Conservation (phyloP, 2,329 filamentous ascomycete species). For the Phoma sp. region DNA sequence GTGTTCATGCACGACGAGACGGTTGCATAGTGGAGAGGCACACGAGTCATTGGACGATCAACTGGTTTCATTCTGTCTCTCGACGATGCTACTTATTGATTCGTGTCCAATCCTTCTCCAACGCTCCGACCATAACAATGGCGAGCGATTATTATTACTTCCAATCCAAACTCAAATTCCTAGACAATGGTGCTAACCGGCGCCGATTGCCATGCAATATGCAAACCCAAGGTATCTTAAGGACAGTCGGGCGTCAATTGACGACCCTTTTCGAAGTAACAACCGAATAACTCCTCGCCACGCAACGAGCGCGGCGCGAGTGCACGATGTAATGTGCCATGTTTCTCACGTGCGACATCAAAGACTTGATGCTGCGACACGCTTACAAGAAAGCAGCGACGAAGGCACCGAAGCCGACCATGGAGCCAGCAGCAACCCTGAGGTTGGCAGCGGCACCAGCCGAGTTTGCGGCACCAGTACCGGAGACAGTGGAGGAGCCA, state of each 20-base stretch:
- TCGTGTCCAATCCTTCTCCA: constrained; percentile 7
- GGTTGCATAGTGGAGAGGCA: constrained; percentile 9
- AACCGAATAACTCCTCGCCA: constrained; percentile 4
- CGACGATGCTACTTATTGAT: constrained; percentile 8
- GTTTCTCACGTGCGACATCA: constrained; percentile 14
- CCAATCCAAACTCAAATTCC: constrained; percentile 17
- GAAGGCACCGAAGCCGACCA: constrained; percentile 46
- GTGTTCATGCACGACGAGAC: constrained; percentile 17
- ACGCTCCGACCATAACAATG: constrained; percentile 3
- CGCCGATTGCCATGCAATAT: constrained; percentile 32
- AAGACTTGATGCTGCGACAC: constrained; percentile 11
- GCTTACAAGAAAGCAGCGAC: constrained; percentile 48
- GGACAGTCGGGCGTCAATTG: constrained; percentile 30
- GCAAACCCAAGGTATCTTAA: constrained; percentile 42
- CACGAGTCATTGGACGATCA: constrained; percentile 9
- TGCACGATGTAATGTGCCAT: constrained; percentile 25
- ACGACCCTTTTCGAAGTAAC: constrained; percentile 13
- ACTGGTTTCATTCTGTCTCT: constrained; percentile 18
- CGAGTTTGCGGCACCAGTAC: constrained; percentile 19
- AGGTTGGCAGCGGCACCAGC: constrained; percentile 40
- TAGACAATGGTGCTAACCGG: constrained; percentile 28
- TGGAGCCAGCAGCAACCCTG: constrained; percentile 36
- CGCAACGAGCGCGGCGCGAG: constrained; percentile 19
- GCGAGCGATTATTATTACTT: constrained; percentile 22
- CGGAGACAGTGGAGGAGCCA: constrained; percentile 22